These are phyloP conservation scores for Exophiala spinifera DNA, from an alignment of 2,329 filamentous ascomycete species.

Conservation along the genomic window DNA sequence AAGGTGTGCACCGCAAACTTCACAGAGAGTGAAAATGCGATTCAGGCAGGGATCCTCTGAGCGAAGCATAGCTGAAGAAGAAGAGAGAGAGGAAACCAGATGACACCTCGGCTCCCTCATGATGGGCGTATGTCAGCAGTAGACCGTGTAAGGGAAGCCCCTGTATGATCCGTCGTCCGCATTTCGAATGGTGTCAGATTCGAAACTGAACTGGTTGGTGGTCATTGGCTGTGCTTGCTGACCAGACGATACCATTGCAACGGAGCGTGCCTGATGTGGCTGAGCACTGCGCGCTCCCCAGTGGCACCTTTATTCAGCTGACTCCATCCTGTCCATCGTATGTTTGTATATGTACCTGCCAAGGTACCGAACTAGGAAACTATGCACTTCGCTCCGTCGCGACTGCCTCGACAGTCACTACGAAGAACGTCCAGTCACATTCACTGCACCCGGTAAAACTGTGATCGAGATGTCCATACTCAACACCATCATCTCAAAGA, in stretches of 20 bases:
- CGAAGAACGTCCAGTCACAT: not conserved
- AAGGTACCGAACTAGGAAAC: too few relatives aligned
- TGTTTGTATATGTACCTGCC: too few relatives aligned
- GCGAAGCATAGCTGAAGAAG: constrained; percentile 16
- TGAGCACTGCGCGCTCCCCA: not conserved
- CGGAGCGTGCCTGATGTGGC: not conserved
- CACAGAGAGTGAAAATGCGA: constrained; percentile 8
- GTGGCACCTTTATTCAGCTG: not conserved
- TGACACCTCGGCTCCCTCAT: not conserved
- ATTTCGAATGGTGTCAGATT: not conserved
- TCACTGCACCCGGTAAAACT: not conserved
- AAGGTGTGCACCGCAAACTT: constrained; percentile 16
- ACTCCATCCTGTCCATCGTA: not conserved
- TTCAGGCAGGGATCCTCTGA: constrained; percentile 13
- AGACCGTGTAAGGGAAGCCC: not conserved
- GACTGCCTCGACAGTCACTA: not conserved
- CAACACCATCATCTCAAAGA: not conserved
- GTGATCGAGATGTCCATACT: not conserved
- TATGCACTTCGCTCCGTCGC: not conserved
- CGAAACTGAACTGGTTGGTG: not conserved
- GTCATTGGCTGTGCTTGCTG: not conserved
- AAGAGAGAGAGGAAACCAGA: constrained; percentile 4
- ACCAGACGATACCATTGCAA: not conserved
- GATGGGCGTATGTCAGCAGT: not conserved
- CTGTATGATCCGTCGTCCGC: not conserved